Conservation (phyloP, 164 flowering plant species). For the Macadamia tetraphylla region DNA sequence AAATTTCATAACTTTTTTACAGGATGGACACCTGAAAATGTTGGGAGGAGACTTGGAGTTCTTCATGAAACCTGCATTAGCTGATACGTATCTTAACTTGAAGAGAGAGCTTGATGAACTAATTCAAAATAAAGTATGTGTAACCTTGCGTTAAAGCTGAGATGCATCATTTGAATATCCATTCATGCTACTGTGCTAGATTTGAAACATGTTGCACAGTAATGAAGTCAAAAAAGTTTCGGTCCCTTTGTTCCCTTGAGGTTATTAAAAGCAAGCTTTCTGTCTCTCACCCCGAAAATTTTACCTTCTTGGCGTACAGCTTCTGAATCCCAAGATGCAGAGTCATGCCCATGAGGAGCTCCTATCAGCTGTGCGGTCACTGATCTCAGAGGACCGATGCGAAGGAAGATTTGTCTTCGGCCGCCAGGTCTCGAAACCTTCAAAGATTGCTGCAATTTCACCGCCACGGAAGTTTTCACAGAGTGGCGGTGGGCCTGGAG, state of each 20-base stretch:
- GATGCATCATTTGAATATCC: neutral
- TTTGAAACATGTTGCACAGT: neutral
- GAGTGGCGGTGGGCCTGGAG: slow-evolving; percentile 66
- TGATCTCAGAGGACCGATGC: slow-evolving; percentile 65
- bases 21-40: slow-evolving; percentile 96
- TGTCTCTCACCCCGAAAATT: neutral
- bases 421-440: slow-evolving; percentile 31
- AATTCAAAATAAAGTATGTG: slow-evolving; percentile 67
- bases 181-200: neutral
- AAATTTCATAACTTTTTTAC: slow-evolving; percentile 12
- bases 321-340: slow-evolving; percentile 57
- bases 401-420: slow-evolving; percentile 75
- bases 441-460: slow-evolving; percentile 18
- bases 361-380: slow-evolving; percentile 62
- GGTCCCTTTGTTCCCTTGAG: neutral
- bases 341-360: slow-evolving; percentile 46
- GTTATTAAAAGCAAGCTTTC: neutral
- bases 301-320: slow-evolving; percentile 30
- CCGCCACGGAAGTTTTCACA: slow-evolving; percentile 29
- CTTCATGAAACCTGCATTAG: slow-evolving; percentile 68
- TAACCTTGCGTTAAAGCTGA: neutral
- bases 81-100: slow-evolving; percentile 48
- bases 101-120: slow-evolving; percentile 74
- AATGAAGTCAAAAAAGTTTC: neutral
- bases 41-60: slow-evolving; percentile 89